These are phyloP conservation scores for Dioscorea cayenensis DNA, from an alignment of 116 monocot genomes.

Conservation along the genomic window DNA sequence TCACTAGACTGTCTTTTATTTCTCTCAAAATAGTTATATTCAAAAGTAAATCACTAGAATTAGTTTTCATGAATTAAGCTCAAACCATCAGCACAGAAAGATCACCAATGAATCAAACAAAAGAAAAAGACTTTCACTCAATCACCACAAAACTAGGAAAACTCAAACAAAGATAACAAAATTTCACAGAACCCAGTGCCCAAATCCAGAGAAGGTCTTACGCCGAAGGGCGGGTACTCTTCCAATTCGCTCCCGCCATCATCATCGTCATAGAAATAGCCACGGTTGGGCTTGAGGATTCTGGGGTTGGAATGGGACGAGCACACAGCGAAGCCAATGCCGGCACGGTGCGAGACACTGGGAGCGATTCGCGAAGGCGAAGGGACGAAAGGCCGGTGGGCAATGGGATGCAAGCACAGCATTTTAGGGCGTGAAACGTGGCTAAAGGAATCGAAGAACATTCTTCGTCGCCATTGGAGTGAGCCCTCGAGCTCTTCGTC, in stretches of 20 bases:
- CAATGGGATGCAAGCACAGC: not conserved
- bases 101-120: not conserved
- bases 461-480: no score
- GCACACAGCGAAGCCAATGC: slow-evolving; percentile 12
- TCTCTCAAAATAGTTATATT: no score
- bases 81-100: no score
- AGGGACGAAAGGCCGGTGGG: not conserved
- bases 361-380: not conserved
- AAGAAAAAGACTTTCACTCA: not conserved
- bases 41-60: no score
- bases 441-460: no score
- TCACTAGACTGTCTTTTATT: no score
- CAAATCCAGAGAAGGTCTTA: not conserved
- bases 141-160: no score
- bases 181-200: not conserved
- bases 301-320: slow-evolving; percentile 39
- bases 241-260: slow-evolving; percentile 1
- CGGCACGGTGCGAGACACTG: not conserved
- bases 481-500: not conserved
- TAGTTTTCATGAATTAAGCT: no score
- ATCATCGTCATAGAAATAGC: slow-evolving; percentile 18
- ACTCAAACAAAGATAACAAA: not conserved
- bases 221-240: not conserved
- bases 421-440: not conserved
- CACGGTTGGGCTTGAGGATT: slow-evolving; percentile 38